Base-by-base conservation (phyloP, 2,329 filamentous ascomycete genomes). In the Bipolaris gigantea region DNA sequence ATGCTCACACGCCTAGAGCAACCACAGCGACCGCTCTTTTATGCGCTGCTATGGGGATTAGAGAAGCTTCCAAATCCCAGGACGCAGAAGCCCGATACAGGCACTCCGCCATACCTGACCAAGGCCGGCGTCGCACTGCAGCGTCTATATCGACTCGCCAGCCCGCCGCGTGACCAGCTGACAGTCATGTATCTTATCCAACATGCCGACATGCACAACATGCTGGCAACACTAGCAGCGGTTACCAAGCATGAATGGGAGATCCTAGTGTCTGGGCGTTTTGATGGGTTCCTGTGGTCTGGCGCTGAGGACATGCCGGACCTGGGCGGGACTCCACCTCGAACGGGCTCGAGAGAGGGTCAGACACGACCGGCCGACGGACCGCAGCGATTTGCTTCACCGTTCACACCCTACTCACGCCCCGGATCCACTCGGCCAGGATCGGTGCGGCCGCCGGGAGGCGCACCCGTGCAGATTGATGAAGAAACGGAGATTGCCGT, bases 241-340 rank as follows among this genome's bases (percentile, higher is more conserved):
- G 94, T 97, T 64, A 94, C 89, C 69, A 84, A 87, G 42, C 89
- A 90, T n/a, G 93, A 97, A 74, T 97, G 93, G 93, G 93, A 97
- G 59, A 96, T 97, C 50, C 81, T 97, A 11, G 90, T 89, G 4
- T 97, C 93, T 0, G 93, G 93, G 25, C 89, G 93, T 25, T 97
- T 97, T 66, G 92, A 97, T 69, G 93, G 93, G 4, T 97, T 97
- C 76, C 81, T 97, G 18, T 96, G 93, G 85, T 96, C 91, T 40
- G 93, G 93, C 19, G 91, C 90, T 6, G 92, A 97, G 60, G 79
- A 83, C 42, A 62, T 75, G 13, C 64, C 73, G 30, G 63, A 69
- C 11, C 65, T 71, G 9, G 56, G 38, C 36, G 48, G 57, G 25
- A 68, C 48, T 60, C 69, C 38, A 49, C 63, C 44, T 70, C 55